Conservation (phyloP, 2,329 filamentous ascomycete genomes). For the Diatrype stigma region DNA sequence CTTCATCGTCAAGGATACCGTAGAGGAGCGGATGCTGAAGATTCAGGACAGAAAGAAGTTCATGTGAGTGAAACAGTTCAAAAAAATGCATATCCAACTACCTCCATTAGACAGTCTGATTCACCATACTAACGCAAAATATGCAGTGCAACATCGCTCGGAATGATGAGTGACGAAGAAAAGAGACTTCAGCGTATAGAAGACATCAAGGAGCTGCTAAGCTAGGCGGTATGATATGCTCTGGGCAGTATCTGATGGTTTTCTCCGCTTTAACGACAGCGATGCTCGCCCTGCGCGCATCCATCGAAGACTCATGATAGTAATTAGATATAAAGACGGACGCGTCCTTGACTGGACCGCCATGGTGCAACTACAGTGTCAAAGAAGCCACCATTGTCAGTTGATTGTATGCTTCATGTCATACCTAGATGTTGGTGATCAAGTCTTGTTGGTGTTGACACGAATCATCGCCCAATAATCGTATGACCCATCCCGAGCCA, state of each 20-base stretch:
- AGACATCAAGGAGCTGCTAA: conserved; percentile 87
- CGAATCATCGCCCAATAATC: no score
- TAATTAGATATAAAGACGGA: no score
- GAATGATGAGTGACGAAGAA: conserved; percentile 93
- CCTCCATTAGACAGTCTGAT: no score
- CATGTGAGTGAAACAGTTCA: conserved; percentile 57
- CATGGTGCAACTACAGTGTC: no score
- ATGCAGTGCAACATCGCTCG: conserved; percentile 79
- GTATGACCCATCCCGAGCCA: no score
- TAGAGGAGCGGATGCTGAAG: conserved; percentile 90
- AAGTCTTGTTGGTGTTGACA: no score
- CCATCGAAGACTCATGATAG: no score
- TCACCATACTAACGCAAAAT: conserved; percentile 17
- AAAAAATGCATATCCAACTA: neutral
- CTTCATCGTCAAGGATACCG: conserved; percentile 85
- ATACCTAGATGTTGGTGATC: no score
- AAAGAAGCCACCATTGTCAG: no score
- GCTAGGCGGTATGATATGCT: conserved; percentile 31
- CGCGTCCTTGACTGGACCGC: no score
- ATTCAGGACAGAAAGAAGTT: conserved; percentile 97
- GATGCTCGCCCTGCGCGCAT: no score
- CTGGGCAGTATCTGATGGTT: neutral
- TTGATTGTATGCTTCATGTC: no score
- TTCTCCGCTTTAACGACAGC: neutral
- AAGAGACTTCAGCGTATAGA: conserved; percentile 87